Evolutionary conservation across 106 monocot genomes (phyloP), one percentile per base, ranked within the genome.

Genomic region (Platanthera guangdongensis): DNA sequence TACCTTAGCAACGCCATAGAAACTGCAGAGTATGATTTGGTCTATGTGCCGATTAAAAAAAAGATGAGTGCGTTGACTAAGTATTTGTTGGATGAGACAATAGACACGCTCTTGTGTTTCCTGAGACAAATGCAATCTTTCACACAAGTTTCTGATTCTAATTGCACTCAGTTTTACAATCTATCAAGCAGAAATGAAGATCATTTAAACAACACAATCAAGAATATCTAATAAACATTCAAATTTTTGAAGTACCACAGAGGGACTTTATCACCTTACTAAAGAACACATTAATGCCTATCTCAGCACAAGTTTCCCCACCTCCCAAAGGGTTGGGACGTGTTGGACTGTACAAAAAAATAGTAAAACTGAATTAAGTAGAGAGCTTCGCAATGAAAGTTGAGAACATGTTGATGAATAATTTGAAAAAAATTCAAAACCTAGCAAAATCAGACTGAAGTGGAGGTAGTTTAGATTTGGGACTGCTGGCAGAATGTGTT

Each of bases 11-110:
- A 97, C 91, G 22, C 89, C 97, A 82, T 97, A 97, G 50, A 97
- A 87, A 81, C 93, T 82, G 83, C 97, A 97, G 3, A 97, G 81
- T 52, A 97, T 94, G 75, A 97, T 80, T 79, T 97, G 97, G 53
- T 97, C 97, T 71, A 97, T 91, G 78, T 94, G 97, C 14, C 97
- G 87, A 78, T 97, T 97, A 81, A 97, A 97, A 50, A n/a, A 93
- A 91, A 51, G 86, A 59, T 55, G 64, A 64, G 91, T 94, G 14
- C 83, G 73, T 57, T 97, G 91, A 54, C 55, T 93, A 63, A 97
- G 84, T 16, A 97, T 89, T 88, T 87, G 91, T 75, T 97, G 97
- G 22, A 93, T 70, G 39, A 97, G 89, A 70, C 75, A 81, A 62
- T 91, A 93, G 7, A 97, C 87, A 63, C 73, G 87, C 72, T 93